Conservation (phyloP, 768 basidiomycete genomes). For the Rhizopogon vinicolor region DNA sequence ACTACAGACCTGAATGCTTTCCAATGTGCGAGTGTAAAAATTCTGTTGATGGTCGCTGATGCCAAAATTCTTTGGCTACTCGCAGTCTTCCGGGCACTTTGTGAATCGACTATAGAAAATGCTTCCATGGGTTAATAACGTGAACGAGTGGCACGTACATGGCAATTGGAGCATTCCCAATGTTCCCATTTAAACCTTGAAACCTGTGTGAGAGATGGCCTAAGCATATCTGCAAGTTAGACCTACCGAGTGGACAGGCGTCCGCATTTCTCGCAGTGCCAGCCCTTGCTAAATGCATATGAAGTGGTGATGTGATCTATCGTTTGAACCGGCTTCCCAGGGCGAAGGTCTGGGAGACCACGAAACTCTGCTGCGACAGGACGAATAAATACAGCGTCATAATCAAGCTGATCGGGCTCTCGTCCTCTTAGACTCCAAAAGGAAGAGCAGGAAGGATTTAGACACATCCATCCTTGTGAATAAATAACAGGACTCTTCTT, state of each 20-base stretch:
- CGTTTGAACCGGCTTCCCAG: slow-evolving; percentile 26
- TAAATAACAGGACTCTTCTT: slow-evolving; percentile 51
- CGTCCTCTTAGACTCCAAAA: slow-evolving; percentile 46
- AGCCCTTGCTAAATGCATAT: slow-evolving; percentile 57
- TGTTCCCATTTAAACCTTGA: slow-evolving; percentile 67
- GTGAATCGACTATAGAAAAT: slow-evolving; percentile 10
- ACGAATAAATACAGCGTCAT: slow-evolving; percentile 43
- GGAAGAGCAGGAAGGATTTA: slow-evolving; percentile 48
- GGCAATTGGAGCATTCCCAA: slow-evolving; percentile 65
- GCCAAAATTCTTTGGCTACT: slow-evolving; percentile 34
- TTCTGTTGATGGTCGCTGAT: slow-evolving; percentile 18
- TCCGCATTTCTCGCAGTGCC: slow-evolving; percentile 67
- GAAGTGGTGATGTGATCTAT: slow-evolving; percentile 41
- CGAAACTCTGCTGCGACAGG: slow-evolving; percentile 26
- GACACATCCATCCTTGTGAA: slow-evolving; percentile 53
- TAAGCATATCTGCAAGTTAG: neutral
- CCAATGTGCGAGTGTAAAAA: slow-evolving; percentile 24
- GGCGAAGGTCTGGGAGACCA: slow-evolving; percentile 35
- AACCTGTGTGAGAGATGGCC: slow-evolving; percentile 2
- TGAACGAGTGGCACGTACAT: slow-evolving; percentile 31
- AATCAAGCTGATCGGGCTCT: slow-evolving; percentile 37
- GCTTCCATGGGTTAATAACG: neutral
- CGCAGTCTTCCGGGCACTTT: slow-evolving; percentile 17
- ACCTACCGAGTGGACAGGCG: slow-evolving; percentile 68
- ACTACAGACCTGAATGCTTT: slow-evolving; percentile 23